Evolutionary conservation across 768 basidiomycete species (phyloP).

Genomic region (Serpula lacrymans): DNA sequence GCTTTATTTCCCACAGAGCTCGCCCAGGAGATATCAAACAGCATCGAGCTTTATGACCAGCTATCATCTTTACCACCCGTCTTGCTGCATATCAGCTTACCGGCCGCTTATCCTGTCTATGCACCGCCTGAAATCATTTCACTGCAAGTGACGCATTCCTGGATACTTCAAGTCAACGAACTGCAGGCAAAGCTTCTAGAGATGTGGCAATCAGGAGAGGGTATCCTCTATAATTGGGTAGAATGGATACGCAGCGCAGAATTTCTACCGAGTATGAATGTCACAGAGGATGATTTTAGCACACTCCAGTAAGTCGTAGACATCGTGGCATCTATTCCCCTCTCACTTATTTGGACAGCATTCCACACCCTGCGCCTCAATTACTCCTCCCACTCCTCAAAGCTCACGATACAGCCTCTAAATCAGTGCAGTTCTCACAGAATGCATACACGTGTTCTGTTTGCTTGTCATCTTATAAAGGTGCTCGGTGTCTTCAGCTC

Average conservation of each 20-base stretch:
- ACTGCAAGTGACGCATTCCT: constrained; percentile 53
- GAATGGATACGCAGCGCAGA: constrained; percentile 68
- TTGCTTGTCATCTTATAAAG: constrained; percentile 72
- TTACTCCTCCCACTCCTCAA: constrained; percentile 47
- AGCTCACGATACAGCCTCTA: constrained; percentile 45
- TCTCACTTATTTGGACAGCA: constrained; percentile 28
- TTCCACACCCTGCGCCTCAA: constrained; percentile 56
- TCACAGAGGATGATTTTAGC: constrained; percentile 25
- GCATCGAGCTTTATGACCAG: constrained; percentile 1
- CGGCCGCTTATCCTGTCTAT: constrained; percentile 51
- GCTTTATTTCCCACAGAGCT: constrained; percentile 4
- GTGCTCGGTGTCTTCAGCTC: constrained; percentile 68
- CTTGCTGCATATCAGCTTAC: constrained; percentile 51
- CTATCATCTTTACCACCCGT: constrained; percentile 62
- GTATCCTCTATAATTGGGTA: constrained; percentile 66
- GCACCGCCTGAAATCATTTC: constrained; percentile 52
- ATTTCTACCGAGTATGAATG: constrained; percentile 51
- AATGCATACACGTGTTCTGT: constrained; percentile 72
- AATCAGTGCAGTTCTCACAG: constrained; percentile 53
- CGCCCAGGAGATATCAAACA: constrained; percentile 9
- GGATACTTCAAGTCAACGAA: constrained; percentile 43
- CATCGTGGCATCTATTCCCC: constrained; percentile 6
- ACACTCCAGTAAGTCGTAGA: constrained; percentile 34
- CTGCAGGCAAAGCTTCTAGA: constrained; percentile 42
- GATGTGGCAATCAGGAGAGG: constrained; percentile 59